phyloP scores from a whole-genome alignment of 176 grass and related monocot species.

The Triticum aestivum region IWGSC_CS_RefSeq_v2.1 NC_057802.1:120690726-120691225 shows the following conservation, averaged over 20 bases:
- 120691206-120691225: background rate
- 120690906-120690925: background rate
- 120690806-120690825: background rate
- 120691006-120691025: background rate
- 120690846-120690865: background rate
- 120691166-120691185: background rate
- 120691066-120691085: too few species aligned
- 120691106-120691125: too few species aligned
- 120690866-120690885: background rate
- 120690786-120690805: background rate
- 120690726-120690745: background rate
- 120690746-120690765: conserved; percentile 31
- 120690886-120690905: background rate
- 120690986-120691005: background rate
- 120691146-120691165: too few species aligned
- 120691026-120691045: background rate
- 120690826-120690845: background rate
- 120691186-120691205: background rate
- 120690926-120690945: background rate
- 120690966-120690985: background rate
- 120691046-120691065: too few species aligned
- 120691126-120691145: too few species aligned
- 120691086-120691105: too few species aligned
- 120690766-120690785: background rate
- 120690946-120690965: background rate